Evolutionary conservation across 164 flowering plant genomes (phyloP).

Genomic region (Platanus orientalis): DNA sequence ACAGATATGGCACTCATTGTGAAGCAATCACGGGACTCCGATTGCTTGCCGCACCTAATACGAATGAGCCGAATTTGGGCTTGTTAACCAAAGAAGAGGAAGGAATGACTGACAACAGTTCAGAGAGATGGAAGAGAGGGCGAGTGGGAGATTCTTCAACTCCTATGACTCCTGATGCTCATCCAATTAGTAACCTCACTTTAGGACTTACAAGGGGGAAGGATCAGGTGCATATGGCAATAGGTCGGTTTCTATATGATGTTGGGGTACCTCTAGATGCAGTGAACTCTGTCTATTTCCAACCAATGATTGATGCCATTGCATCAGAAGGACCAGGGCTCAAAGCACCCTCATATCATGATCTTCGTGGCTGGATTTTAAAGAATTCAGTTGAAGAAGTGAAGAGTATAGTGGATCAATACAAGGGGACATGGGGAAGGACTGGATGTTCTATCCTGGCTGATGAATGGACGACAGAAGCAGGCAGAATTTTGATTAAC

Average conservation of each 20-base stretch:
- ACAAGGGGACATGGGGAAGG: conserved; percentile 47
- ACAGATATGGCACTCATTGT: conserved; percentile 22
- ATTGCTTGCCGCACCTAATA: conserved; percentile 26
- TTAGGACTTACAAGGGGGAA: conserved; percentile 25
- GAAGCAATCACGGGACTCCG: conserved; percentile 27
- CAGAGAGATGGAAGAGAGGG: conserved; percentile 51
- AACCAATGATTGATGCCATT: conserved; percentile 84
- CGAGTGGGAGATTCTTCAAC: conserved; percentile 27
- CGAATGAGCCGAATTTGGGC: conserved; percentile 26
- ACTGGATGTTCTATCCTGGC: conserved; percentile 80
- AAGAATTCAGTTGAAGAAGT: conserved; percentile 65
- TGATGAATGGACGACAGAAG: conserved; percentile 52
- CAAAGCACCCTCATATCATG: conserved; percentile 54
- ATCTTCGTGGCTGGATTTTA: conserved; percentile 73
- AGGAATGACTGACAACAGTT: conserved; percentile 17
- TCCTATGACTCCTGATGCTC: conserved; percentile 11
- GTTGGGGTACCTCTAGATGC: conserved; percentile 70
- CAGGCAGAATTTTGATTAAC: conserved; percentile 43
- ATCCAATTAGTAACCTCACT: conserved; percentile 10
- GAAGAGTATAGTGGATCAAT: conserved; percentile 39
- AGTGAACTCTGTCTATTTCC: conserved; percentile 70
- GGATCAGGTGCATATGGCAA: conserved; percentile 54
- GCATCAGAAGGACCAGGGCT: conserved; percentile 52
- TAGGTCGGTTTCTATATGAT: conserved; percentile 75
- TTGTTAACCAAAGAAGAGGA: conserved; percentile 16